Evolutionary conservation across 352 stramenopile genomes (phyloP).

Genomic region (Blastocystis sp.): DNA sequence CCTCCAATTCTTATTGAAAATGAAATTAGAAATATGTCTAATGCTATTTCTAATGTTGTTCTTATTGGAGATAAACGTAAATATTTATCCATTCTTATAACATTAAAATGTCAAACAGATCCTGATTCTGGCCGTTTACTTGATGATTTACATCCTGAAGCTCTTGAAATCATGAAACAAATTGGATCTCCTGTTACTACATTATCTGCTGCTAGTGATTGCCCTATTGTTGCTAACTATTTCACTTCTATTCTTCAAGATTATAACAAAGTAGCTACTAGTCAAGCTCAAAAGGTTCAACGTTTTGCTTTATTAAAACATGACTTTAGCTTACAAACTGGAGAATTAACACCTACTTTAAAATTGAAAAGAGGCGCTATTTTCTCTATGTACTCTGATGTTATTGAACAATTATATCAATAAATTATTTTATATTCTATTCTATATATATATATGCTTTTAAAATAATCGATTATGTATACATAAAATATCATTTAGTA

Average conservation of each 20-base stretch:
- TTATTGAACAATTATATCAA: constrained; percentile 66
- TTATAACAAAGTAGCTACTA: constrained; percentile 12
- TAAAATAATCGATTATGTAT: no score
- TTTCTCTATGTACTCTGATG: constrained; percentile 62
- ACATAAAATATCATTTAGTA: no score
- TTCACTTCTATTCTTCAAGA: constrained; percentile 24
- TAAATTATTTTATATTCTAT: not conserved
- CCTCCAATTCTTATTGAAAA: constrained; percentile 69
- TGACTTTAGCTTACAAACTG: constrained; percentile 65
- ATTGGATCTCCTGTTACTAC: constrained; percentile 5
- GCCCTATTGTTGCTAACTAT: constrained; percentile 1
- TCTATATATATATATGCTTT: no score
- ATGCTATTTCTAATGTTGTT: constrained; percentile 66
- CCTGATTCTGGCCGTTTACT: constrained; percentile 50
- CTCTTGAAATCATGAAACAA: constrained; percentile 3
- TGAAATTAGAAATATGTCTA: constrained; percentile 62
- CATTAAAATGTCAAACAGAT: constrained; percentile 49
- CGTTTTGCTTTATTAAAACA: constrained; percentile 63
- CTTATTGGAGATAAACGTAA: constrained; percentile 72
- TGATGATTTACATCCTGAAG: constrained; percentile 48
- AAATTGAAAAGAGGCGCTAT: constrained; percentile 79
- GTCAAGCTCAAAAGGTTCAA: constrained; percentile 44
- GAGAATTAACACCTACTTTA: constrained; percentile 76
- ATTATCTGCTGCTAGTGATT: not conserved
- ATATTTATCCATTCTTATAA: constrained; percentile 67